These are phyloP conservation scores for Tulasnella sp. DNA, from an alignment of 768 basidiomycete species.

Conservation along the genomic window DNA sequence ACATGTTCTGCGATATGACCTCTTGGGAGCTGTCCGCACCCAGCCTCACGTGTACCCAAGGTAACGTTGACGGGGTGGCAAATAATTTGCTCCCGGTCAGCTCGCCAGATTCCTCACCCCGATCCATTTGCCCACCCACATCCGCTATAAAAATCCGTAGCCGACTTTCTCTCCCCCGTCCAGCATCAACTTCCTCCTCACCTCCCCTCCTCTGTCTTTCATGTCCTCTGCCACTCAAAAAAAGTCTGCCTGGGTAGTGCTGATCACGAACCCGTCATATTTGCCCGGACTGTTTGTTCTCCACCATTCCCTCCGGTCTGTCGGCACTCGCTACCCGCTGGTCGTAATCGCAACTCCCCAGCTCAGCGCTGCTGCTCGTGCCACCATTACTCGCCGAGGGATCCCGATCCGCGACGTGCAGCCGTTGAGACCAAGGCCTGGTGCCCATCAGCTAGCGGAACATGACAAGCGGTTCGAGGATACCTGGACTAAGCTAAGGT, in stretches of 20 bases:
- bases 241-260: conserved; percentile 60
- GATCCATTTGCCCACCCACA: not conserved
- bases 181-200: not conserved
- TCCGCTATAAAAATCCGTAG: not conserved
- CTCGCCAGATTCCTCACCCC: not conserved
- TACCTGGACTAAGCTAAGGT: conserved; percentile 44
- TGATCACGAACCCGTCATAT: conserved; percentile 66
- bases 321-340: conserved; percentile 66
- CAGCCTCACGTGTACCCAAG: not conserved
- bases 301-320: conserved; percentile 51
- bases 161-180: not conserved
- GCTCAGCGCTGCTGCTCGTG: conserved; percentile 51
- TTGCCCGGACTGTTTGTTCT: conserved; percentile 62
- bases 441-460: conserved; percentile 34
- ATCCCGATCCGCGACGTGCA: conserved; percentile 61
- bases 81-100: conserved; percentile 2
- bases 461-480: conserved; percentile 34
- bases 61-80: conserved; percentile 4
- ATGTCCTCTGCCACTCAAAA: conserved; percentile 6
- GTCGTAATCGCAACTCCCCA: conserved; percentile 69
- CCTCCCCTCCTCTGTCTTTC: not conserved
- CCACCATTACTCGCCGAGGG: conserved; percentile 50
- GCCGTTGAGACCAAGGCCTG: conserved; percentile 52
- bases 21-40: conserved; percentile 8
- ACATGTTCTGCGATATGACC: conserved; percentile 8